Base-by-base conservation (phyloP, 2,329 filamentous ascomycete species). In the Colletotrichum somersetense region DNA sequence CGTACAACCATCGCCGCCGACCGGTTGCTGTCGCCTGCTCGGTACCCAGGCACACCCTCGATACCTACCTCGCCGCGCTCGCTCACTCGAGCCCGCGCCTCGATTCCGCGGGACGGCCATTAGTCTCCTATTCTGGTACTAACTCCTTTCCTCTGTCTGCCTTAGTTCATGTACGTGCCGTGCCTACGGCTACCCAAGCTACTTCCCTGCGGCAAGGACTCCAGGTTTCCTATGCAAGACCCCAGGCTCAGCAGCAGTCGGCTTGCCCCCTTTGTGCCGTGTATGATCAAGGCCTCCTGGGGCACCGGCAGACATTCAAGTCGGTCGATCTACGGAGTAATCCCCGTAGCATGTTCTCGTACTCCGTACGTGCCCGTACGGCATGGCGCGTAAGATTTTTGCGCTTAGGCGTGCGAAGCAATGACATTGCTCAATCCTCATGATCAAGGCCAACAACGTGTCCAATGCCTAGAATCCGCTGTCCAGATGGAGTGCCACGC, bases 41-140 rank as follows among this genome's bases (percentile, higher is more conserved):
- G 62, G 62, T 71, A 73, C 67, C 71, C 67, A 72, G 67, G 67
- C 58, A 73, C 67, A 62, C 48, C 46, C 46, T 71, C 30, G 48
- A 52, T 44, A 38, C 40, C 57, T 48, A 63, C 50, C 23, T 30
- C 10, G 14, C 35, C 26, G 14, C 38, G 7, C 33, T 6, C 38
- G 10, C 38, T 46, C 59, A 56, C 48, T 58, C 33, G 44, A 67
- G 44, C 69, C 66, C 69, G 23, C 69, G 65, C 69, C 69, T 61
- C 66, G 33, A 66, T 70, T 69, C 66, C 70, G 61, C 66, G 61
- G 56, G 59, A 53, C 66, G 70, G 70, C 55, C 61, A 61, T 52
- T 40, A 33, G 46, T 72, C 57, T 72, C 70, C 70, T 72, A 64
- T 55, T 72, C 40, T 56, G 66, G 70, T 26, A 50, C 61, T 50